Percentiles rank a stretch among this genome's conserved stretches.
Conservation (phyloP, 2,329 filamentous ascomycete genomes). For the Microthyrium microscopicum region DNA sequence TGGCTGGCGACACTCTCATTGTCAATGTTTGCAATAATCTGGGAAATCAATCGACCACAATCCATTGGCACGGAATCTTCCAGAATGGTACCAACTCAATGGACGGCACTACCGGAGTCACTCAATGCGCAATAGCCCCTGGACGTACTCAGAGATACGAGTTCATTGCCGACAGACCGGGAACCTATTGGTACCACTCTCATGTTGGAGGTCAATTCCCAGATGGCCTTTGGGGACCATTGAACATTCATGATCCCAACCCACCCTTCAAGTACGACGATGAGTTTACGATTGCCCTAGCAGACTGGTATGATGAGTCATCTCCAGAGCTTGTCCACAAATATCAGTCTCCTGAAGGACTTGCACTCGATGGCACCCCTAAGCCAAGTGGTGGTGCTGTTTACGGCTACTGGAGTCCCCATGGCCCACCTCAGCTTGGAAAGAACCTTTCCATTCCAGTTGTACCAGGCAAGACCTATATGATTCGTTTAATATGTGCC, state of each 20-base stretch:
- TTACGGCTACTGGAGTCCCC: no score
- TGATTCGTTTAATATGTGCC: slow-evolving; percentile 51
- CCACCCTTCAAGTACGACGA: slow-evolving; percentile 38
- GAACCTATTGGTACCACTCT: slow-evolving; percentile 51
- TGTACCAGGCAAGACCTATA: slow-evolving; percentile 40
- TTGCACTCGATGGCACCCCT: slow-evolving; percentile 40
- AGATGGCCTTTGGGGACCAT: slow-evolving; percentile 50
- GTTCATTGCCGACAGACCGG: slow-evolving; percentile 23
- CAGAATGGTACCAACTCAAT: slow-evolving; percentile 4
- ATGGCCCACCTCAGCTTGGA: no score
- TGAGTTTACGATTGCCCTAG: slow-evolving; percentile 50
- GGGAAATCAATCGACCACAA: slow-evolving; percentile 2
- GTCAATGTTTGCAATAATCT: slow-evolving; percentile 7
- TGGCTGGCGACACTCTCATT: not conserved
- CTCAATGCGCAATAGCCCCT: slow-evolving; percentile 7
- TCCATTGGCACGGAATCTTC: slow-evolving; percentile 8
- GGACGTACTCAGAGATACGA: not conserved
- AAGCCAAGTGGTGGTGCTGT: slow-evolving; percentile 48
- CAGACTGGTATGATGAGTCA: slow-evolving; percentile 54
- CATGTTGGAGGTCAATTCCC: slow-evolving; percentile 48
- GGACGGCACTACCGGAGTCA: slow-evolving; percentile 6
- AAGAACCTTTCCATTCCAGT: slow-evolving; percentile 28
- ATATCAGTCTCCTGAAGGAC: slow-evolving; percentile 26
- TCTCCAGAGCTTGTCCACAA: slow-evolving; percentile 24
- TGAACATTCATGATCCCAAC: slow-evolving; percentile 46